Conservation (phyloP, 257 asterid species). For the Solanum infundibuliforme region DNA sequence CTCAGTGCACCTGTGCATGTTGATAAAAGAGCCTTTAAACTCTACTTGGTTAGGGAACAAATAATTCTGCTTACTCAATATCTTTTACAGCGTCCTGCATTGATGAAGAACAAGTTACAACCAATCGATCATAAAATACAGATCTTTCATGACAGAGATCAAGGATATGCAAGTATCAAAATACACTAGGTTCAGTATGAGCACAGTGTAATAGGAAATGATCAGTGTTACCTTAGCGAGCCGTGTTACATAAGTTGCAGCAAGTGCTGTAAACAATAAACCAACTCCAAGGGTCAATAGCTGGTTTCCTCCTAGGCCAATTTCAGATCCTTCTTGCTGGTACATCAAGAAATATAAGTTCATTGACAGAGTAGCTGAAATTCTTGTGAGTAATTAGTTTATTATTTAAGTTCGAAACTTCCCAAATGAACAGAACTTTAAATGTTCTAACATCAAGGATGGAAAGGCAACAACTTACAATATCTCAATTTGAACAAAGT, state of each 20-base stretch:
- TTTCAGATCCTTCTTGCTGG: slow-evolving; percentile 81
- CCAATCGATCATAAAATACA: neutral
- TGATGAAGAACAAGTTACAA: neutral
- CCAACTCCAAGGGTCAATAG: slow-evolving; percentile 75
- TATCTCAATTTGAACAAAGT: neutral
- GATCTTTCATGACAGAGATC: neutral
- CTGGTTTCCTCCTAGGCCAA: slow-evolving; percentile 47
- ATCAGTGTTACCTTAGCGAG: slow-evolving; percentile 66
- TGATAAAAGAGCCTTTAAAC: neutral
- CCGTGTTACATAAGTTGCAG: slow-evolving; percentile 75
- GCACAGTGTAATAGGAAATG: neutral
- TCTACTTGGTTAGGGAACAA: neutral
- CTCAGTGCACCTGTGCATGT: neutral
- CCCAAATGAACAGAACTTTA: neutral
- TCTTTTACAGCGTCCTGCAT: slow-evolving; percentile 42
- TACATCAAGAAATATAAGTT: neutral
- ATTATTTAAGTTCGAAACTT: neutral
- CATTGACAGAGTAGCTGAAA: neutral
- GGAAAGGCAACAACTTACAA: neutral
- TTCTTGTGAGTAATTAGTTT: neutral
- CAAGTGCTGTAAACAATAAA: slow-evolving; percentile 65
- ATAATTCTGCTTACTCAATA: slow-evolving; percentile 11
- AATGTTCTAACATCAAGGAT: neutral
- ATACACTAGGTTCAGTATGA: neutral
- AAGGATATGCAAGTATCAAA: neutral